Evolutionary conservation across 176 grass and related monocot species (phyloP).

Genomic region (Bolboschoenus planiculmis): DNA sequence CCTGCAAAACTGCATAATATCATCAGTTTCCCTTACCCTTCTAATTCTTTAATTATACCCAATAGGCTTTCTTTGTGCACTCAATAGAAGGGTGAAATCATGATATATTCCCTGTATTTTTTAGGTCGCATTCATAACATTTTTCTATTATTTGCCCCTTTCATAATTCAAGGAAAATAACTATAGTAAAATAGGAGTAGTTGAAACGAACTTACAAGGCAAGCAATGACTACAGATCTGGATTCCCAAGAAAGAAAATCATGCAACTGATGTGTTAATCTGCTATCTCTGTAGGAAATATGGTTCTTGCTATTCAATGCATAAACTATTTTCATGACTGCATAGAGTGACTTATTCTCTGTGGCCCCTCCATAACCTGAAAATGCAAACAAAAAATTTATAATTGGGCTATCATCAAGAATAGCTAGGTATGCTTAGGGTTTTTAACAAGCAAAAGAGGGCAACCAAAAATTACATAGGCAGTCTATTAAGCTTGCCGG

Average conservation of each 20-base stretch:
- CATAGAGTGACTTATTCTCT: conserved; percentile 10
- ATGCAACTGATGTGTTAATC: conserved; percentile 7
- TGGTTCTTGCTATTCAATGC: conserved; percentile 15
- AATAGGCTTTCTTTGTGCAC: not conserved
- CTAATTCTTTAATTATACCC: not conserved
- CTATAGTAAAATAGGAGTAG: not conserved
- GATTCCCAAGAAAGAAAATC: conserved; percentile 12
- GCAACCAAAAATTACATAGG: not conserved
- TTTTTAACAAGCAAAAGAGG: not conserved
- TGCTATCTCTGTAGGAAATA: conserved; percentile 22
- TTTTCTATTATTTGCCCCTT: not conserved
- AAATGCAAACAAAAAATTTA: not conserved
- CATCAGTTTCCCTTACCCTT: not conserved
- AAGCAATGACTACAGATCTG: conserved; percentile 19
- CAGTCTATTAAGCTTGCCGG: not conserved
- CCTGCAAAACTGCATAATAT: not conserved
- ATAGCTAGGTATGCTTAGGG: not conserved
- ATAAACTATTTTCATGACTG: conserved; percentile 22
- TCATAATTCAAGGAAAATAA: not conserved
- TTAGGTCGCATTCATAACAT: not conserved
- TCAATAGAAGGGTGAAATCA: not conserved
- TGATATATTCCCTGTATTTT: not conserved
- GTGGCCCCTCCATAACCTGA: conserved; percentile 12
- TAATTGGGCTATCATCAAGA: not conserved
- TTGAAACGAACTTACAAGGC: conserved; percentile 1